Percentiles rank a stretch among this genome's conserved stretches.
Conservation (phyloP, 805 yeast species). For the Tetrapisispora phaffii region DNA sequence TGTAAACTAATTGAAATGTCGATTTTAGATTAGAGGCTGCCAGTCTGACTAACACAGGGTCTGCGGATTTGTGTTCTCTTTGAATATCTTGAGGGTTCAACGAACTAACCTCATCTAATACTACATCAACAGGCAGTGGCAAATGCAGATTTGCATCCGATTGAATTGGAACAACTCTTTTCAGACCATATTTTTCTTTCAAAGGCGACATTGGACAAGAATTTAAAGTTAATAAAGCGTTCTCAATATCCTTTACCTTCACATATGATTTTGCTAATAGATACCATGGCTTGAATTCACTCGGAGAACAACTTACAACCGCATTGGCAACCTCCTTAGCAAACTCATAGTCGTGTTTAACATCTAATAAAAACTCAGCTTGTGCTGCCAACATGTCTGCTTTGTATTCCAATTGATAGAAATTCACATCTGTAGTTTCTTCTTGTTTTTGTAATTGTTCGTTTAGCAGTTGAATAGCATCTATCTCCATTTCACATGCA, state of each 20-base stretch:
- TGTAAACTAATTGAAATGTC: constrained; percentile 49
- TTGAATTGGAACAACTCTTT: constrained; percentile 44
- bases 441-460: constrained; percentile 19
- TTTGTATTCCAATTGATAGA: constrained; percentile 19
- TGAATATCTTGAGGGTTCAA: constrained; percentile 57
- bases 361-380: constrained; percentile 21
- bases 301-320: constrained; percentile 57
- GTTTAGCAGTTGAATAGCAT: constrained; percentile 27
- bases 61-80: constrained; percentile 55
- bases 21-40: constrained; percentile 63
- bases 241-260: constrained; percentile 53
- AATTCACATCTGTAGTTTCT: constrained; percentile 3
- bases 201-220: constrained; percentile 71
- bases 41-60: constrained; percentile 48
- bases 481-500: constrained; percentile 29
- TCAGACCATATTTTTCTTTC: constrained; percentile 54
- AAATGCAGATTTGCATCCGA: constrained; percentile 41
- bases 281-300: constrained; percentile 69
- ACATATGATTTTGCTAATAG: constrained; percentile 55
- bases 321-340: constrained; percentile 22
- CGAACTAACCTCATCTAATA: constrained; percentile 56
- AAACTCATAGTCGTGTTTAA: constrained; percentile 19
- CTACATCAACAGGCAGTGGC: constrained; percentile 69
- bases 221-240: constrained; percentile 61
- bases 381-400: constrained; percentile 26